These are phyloP conservation scores for Zygnema cylindricum DNA, from an alignment of 139 green algal species.

Conservation along the genomic window DNA sequence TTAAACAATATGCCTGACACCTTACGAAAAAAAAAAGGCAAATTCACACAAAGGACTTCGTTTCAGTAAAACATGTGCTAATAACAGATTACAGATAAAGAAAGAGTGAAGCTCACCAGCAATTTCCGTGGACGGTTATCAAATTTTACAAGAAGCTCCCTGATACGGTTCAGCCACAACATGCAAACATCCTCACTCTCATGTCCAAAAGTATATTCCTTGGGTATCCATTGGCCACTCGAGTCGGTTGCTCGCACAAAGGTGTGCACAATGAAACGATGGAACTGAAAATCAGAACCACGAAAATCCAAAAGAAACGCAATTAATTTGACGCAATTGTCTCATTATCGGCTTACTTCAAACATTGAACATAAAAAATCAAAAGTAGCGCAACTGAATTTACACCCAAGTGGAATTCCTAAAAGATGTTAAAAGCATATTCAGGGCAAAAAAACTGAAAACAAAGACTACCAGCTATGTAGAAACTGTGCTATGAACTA, in stretches of 20 bases:
- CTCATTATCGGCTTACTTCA: too few relatives aligned
- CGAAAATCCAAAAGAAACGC: too few relatives aligned
- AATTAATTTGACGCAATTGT: too few relatives aligned
- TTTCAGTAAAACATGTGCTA: not conserved
- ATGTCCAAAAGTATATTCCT: conserved; percentile 25
- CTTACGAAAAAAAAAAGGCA: not conserved
- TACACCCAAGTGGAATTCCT: too few relatives aligned
- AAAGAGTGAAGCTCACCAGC: conserved; percentile 28
- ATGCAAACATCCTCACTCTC: conserved; percentile 21
- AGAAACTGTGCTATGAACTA: too few relatives aligned
- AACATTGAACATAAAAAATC: too few relatives aligned
- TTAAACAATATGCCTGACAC: too few relatives aligned
- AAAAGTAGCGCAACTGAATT: too few relatives aligned
- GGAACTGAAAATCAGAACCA: conserved; percentile 7
- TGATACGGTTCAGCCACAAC: conserved; percentile 10
- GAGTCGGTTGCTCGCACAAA: not conserved
- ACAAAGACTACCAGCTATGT: too few relatives aligned
- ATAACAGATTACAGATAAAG: not conserved
- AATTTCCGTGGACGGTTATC: conserved; percentile 25
- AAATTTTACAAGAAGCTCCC: conserved; percentile 13
- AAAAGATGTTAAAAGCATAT: too few relatives aligned
- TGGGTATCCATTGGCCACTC: conserved; percentile 17
- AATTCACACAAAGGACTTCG: not conserved
- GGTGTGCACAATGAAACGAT: conserved; percentile 42
- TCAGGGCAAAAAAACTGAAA: too few relatives aligned